Base-by-base conservation (phyloP, 495 filamentous ascomycete genomes). In the Xanthoparmelia taractica region DNA sequence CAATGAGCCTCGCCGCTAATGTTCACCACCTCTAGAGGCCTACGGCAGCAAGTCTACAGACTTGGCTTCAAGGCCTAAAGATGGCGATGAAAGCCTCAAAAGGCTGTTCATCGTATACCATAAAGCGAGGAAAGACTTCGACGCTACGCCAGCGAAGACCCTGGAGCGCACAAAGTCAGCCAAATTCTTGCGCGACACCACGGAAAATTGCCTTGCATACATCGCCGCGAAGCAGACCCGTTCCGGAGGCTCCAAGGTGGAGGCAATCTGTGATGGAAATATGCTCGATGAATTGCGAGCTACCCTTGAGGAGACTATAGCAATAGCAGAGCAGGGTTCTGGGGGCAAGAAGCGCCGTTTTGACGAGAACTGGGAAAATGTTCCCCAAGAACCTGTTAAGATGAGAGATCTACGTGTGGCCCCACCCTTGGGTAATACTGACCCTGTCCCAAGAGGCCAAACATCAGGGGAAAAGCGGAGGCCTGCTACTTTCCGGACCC, bases 101-200 rank as follows among this genome's bases (percentile, higher is more conserved):
- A 70, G 75, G 23, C 68, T 80, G 6, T 59, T 75, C 48, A 62
- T 65, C 2, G 66, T 75, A 18, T 81, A 76, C 69, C 64, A 72
- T 20, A 59, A 63, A 34, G 78, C 79, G 25, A 76, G 74, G 38
- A 65, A 72, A 5, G 74, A 80, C 5, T 78, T 75, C 64, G 73
- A 73, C 59, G 58, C 47, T 23, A 55, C 63, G 34, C 58, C 57
- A 8, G 15, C 20, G 20, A 67, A 72, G 18, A 67, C 68, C n/a
- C 20, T 67, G 1, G 65, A 68, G 4, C 59, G 58, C 27, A 71
- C 73, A 29, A 69, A 60, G 37, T 71, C 70, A 13, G 75, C 76
- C n/a, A 73, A 74, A 11, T 82, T 79, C 57, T 74, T 82, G 25
- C 78, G 78, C 4, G 79, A 82, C 64, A 79, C 76, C 12, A 75